phyloP scores from a whole-genome alignment of 2,329 filamentous ascomycete genomes.

The Colletotrichum tropicicola region DNA sequence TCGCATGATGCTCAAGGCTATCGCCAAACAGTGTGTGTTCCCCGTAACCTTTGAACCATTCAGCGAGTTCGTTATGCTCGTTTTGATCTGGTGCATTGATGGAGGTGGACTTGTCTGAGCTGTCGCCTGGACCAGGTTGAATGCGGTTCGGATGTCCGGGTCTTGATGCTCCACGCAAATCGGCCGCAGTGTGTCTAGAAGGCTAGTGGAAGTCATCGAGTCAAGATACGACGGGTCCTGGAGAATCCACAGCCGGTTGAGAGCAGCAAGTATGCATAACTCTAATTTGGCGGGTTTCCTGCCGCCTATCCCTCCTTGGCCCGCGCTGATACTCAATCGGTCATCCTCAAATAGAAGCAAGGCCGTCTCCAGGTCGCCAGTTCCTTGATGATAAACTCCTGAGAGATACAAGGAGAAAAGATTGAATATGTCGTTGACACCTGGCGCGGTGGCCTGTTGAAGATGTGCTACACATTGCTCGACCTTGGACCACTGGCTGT shows the following conservation, averaged over 20 bases:
- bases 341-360: constrained; percentile 71
- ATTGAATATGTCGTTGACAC: constrained; percentile 43
- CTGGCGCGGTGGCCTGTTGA: constrained; percentile 39
- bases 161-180: constrained; percentile 76
- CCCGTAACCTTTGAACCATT: constrained; percentile 72
- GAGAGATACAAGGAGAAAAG: constrained; percentile 75
- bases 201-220: constrained; percentile 63
- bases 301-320: constrained; percentile 46
- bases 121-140: constrained; percentile 78
- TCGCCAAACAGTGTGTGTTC: constrained; percentile 83
- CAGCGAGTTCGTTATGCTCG: constrained; percentile 78
- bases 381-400: constrained; percentile 80
- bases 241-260: constrained; percentile 79
- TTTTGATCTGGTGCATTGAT: constrained; percentile 80
- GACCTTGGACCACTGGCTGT: constrained; percentile 75
- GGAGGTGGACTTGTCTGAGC: constrained; percentile 68
- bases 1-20: constrained; percentile 87
- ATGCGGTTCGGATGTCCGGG: constrained; percentile 79
- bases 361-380: constrained; percentile 76
- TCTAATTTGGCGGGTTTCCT: constrained; percentile 66
- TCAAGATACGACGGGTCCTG: constrained; percentile 67
- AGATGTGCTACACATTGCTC: constrained; percentile 65
- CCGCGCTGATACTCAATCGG: constrained; percentile 61
- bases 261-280: constrained; percentile 69
- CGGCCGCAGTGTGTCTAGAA: constrained; percentile 73